Evolutionary conservation across 495 filamentous ascomycete species (phyloP), one percentile per base, ranked within the genome.

Genomic region (Lasiosphaeria miniovina): DNA sequence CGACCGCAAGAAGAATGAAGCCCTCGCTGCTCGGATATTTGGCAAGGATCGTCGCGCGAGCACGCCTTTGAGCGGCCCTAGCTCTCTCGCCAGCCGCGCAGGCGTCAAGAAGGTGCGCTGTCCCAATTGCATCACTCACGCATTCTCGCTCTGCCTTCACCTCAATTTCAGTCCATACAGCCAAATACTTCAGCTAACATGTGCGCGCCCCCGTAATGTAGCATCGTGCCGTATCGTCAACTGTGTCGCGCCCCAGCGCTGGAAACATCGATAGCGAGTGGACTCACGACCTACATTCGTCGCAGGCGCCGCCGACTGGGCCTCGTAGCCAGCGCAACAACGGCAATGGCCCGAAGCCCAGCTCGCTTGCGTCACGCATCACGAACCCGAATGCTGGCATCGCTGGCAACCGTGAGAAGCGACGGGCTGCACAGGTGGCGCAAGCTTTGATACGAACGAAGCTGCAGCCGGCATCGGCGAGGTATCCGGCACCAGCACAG

Each of bases 11-110:
- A 84, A 86, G 68, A 84, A 88, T 60, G 82, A 91, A 70, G 77
- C 79, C 6, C 83, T 95, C 5, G 90, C 90, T 45, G 82, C 84
- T 43, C 78, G 85, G 62, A 85, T 94, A 31, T 83, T 93, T 49
- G 82, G 82, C 55, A 86, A 80, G 64, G 81, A 84, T 56, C 80
- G 89, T 60, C 80, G 84, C 60, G 65, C 80, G 0, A 88, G 81
- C 70, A 81, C 84, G 9, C 80, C 84, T 6, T 75, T 78, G 61
- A 83, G 81, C 59, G 57, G 71, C 36, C 74, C 74, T 54, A 79
- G 82, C 52, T 80, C 84, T 54, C 79, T 94, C 40, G 88, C 90
- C 58, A 91, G 88, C 68, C 81, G 90, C 70, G 84, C 87, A n/a
- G 88, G 86, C 49, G 78, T 89, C 31, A 80, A 82, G 48, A 91